Conservation (phyloP, 202 grass and related monocot species). For the Cymbopogon flexuosus region DNA sequence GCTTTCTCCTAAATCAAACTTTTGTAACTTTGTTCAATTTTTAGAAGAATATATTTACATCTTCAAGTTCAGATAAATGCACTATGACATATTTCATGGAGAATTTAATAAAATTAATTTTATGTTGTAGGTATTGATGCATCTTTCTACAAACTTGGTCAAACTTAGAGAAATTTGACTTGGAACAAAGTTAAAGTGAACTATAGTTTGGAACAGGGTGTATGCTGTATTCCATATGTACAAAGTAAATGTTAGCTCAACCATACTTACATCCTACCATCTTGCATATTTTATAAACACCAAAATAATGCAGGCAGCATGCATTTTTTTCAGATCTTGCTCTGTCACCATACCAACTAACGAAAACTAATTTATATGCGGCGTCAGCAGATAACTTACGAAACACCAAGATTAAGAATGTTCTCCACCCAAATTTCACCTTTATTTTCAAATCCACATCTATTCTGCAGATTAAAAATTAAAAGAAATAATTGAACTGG, state of each 20-base stretch:
- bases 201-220: neutral
- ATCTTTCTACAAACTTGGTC: neutral
- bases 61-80: neutral
- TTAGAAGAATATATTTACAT: neutral
- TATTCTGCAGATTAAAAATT: slow-evolving; percentile 47
- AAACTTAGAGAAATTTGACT: neutral
- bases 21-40: neutral
- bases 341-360: slow-evolving; percentile 14
- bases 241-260: neutral
- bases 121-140: neutral
- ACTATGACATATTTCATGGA: neutral
- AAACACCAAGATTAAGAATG: slow-evolving; percentile 86
- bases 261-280: neutral
- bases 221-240: neutral
- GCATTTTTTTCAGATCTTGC: neutral
- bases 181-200: neutral
- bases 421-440: slow-evolving; percentile 86
- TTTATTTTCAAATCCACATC: slow-evolving; percentile 82
- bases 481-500: neutral
- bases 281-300: neutral
- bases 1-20: neutral
- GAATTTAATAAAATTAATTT: neutral
- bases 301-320: neutral
- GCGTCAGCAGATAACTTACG: slow-evolving; percentile 47
- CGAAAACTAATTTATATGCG: neutral